Evolutionary conservation across 176 grass and related monocot genomes (phyloP).

Genomic region (Urochloa ruziziensis): DNA sequence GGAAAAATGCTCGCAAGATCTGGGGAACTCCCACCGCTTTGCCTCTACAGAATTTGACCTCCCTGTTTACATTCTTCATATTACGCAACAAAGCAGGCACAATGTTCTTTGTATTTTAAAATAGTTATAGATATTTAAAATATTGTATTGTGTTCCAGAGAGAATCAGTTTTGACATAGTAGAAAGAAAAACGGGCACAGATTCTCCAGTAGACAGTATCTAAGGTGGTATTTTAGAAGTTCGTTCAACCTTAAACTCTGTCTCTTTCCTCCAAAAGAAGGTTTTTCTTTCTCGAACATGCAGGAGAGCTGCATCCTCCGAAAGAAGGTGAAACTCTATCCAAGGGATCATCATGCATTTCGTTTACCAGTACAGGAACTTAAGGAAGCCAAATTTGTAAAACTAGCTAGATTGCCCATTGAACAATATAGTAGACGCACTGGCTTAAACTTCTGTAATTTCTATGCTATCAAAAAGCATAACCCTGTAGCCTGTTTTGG

Average conservation of each 20-base stretch:
- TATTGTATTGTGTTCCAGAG: neutral
- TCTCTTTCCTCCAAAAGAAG: neutral
- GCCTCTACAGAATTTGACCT: constrained; percentile 49
- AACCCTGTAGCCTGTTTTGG: neutral
- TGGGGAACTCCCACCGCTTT: constrained; percentile 58
- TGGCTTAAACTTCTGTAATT: constrained; percentile 1
- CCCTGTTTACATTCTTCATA: constrained; percentile 41
- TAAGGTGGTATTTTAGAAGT: neutral
- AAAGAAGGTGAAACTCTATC: neutral
- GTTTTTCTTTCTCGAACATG: too few relatives aligned
- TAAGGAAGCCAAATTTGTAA: neutral
- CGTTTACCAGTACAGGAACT: neutral
- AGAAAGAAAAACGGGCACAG: neutral
- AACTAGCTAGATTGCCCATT: neutral
- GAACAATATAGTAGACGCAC: constrained; percentile 1
- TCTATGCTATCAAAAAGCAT: neutral
- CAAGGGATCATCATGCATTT: neutral
- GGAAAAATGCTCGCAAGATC: constrained; percentile 68
- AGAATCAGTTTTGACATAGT: neutral
- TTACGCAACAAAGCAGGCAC: constrained; percentile 11
- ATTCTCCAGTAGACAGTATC: neutral
- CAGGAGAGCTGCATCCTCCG: too few relatives aligned
- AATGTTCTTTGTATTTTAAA: neutral
- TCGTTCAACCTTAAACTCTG: neutral
- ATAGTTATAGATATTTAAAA: neutral